phyloP scores from a whole-genome alignment of 2,329 filamentous ascomycete genomes.

The Plenodomus lindquistii region DNA sequence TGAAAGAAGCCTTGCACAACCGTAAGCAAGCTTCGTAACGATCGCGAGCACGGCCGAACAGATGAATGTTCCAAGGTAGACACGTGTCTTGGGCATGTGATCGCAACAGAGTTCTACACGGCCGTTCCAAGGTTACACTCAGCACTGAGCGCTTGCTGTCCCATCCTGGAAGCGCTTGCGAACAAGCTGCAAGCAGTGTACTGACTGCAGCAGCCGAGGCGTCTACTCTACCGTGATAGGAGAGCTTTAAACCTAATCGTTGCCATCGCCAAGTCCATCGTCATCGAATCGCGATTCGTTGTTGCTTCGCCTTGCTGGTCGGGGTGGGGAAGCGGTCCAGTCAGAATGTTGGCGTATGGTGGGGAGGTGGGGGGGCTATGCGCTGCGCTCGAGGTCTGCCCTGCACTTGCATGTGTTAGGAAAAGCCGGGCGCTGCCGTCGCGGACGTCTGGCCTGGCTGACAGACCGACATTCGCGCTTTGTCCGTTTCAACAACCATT shows the following conservation, averaged over 20 bases:
- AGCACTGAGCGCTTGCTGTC: no score
- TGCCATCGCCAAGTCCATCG: slow-evolving; percentile 2
- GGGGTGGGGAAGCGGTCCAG: slow-evolving; percentile 7
- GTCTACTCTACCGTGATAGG: no score
- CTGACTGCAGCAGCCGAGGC: no score
- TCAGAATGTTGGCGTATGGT: slow-evolving; percentile 6
- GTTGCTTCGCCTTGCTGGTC: slow-evolving; percentile 2
- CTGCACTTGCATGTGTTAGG: slow-evolving; percentile 8
- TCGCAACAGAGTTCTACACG: no score
- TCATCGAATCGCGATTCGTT: slow-evolving; percentile 6
- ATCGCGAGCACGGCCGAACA: no score
- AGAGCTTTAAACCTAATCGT: not conserved
- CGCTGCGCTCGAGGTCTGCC: slow-evolving; percentile 4
- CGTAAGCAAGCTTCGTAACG: no score
- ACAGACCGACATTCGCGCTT: not conserved
- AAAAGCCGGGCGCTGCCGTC: slow-evolving; percentile 3
- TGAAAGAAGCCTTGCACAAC: no score
- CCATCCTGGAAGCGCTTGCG: no score
- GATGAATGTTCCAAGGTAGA: no score
- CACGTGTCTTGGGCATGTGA: no score
- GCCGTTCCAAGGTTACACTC: no score
- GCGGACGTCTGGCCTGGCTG: slow-evolving; percentile 4
- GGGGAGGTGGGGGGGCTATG: slow-evolving; percentile 13
- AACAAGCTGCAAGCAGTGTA: no score
- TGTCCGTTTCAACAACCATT: not conserved